Conservation (phyloP, 805 yeast genomes). For the Ogataea degrootiae region DNA sequence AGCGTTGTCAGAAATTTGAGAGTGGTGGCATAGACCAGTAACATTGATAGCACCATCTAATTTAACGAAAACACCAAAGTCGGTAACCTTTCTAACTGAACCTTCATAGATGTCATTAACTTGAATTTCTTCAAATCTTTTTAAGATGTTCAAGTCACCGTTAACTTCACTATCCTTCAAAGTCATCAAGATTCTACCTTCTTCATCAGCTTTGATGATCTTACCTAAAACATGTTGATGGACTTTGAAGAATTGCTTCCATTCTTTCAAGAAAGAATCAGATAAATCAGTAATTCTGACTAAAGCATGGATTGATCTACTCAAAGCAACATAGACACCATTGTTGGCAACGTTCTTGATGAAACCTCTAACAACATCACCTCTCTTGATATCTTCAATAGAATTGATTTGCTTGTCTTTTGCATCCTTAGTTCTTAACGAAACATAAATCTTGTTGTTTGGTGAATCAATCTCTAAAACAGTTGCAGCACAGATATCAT, state of each 20-base stretch:
- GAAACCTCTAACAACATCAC: slow-evolving; percentile 77
- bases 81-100: slow-evolving; percentile 67
- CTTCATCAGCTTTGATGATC: slow-evolving; percentile 56
- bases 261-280: slow-evolving; percentile 76
- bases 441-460: slow-evolving; percentile 53
- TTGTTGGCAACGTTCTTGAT: slow-evolving; percentile 68
- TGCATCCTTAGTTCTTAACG: slow-evolving; percentile 52
- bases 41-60: slow-evolving; percentile 69
- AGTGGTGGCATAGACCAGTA: slow-evolving; percentile 82
- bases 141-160: slow-evolving; percentile 58
- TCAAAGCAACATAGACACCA: slow-evolving; percentile 75
- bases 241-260: slow-evolving; percentile 73
- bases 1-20: slow-evolving; percentile 71
- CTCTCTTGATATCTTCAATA: slow-evolving; percentile 53
- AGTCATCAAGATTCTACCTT: slow-evolving; percentile 67
- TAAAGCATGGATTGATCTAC: slow-evolving; percentile 67
- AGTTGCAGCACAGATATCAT: slow-evolving; percentile 55
- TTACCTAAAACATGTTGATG: slow-evolving; percentile 76
- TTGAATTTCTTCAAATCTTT: slow-evolving; percentile 61
- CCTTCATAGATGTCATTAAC: slow-evolving; percentile 76
- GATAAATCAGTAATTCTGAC: slow-evolving; percentile 78
- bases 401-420: slow-evolving; percentile 46
- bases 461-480: slow-evolving; percentile 43
- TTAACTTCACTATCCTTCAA: slow-evolving; percentile 75
- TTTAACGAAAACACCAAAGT: slow-evolving; percentile 86